Evolutionary conservation across 805 yeast genomes (phyloP).

Genomic region (Yarrowia osloensis): DNA sequence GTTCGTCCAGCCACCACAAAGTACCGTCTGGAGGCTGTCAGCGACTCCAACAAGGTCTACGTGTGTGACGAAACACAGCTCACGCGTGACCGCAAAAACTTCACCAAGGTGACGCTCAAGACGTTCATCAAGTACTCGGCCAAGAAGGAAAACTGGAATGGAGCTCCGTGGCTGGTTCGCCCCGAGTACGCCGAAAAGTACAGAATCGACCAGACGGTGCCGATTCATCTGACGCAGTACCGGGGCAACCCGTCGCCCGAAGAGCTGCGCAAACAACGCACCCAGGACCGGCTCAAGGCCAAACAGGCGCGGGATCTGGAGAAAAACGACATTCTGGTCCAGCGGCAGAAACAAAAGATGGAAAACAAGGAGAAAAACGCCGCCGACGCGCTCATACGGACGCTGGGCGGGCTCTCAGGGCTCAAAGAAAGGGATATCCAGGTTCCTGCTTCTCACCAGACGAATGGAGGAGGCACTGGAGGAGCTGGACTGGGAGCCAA

Average conservation of each 20-base stretch:
- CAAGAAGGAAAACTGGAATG: conserved; percentile 75
- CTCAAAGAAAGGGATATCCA: conserved; percentile 3
- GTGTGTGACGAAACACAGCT: conserved; percentile 74
- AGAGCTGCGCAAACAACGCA: conserved; percentile 30
- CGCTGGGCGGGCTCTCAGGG: background rate
- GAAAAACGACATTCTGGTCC: background rate
- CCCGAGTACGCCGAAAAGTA: conserved; percentile 70
- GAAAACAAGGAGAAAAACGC: conserved; percentile 27
- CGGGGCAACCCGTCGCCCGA: conserved; percentile 30
- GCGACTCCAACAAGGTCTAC: conserved; percentile 53
- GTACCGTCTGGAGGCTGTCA: conserved; percentile 66
- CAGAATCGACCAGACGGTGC: conserved; percentile 50
- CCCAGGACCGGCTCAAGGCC: conserved; percentile 29
- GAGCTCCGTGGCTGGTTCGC: conserved; percentile 96
- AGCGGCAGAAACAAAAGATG: conserved; percentile 8
- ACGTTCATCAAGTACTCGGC: conserved; percentile 82
- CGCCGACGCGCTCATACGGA: conserved; percentile 8
- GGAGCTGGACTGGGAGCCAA: conserved; percentile 1
- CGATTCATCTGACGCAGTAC: conserved; percentile 36
- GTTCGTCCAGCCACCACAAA: conserved; percentile 58
- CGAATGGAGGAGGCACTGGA: background rate
- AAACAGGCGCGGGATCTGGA: conserved; percentile 23
- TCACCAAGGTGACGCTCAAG: conserved; percentile 86
- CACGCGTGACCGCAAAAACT: conserved; percentile 77
- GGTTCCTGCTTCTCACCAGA: background rate